Evolutionary conservation across 176 grass and related monocot genomes (phyloP).

Genomic region (Sorghum bicolor): Sorghum_bicolor_NCBIv3 NC_012873.2:67719001-67719500

Average conservation of each 20-base stretch:
- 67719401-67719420: background rate
- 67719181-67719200: slow-evolving; percentile 3
- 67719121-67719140: background rate
- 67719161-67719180: background rate
- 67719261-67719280: background rate
- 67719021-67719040: background rate
- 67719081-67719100: background rate
- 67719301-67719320: slow-evolving; percentile 1
- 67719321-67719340: background rate
- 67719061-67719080: background rate
- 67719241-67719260: slow-evolving; percentile 20
- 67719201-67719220: background rate
- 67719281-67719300: background rate
- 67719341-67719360: slow-evolving; percentile 6
- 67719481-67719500: background rate
- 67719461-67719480: slow-evolving; percentile 15
- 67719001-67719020: background rate
- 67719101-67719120: background rate
- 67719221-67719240: slow-evolving; percentile 1
- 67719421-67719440: background rate
- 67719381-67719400: background rate
- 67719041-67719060: background rate
- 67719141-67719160: background rate
- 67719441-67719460: background rate
- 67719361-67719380: background rate